These are phyloP conservation scores for Micromonas pusilla DNA, from an alignment of 139 green algal species.

Conservation along the genomic window DNA sequence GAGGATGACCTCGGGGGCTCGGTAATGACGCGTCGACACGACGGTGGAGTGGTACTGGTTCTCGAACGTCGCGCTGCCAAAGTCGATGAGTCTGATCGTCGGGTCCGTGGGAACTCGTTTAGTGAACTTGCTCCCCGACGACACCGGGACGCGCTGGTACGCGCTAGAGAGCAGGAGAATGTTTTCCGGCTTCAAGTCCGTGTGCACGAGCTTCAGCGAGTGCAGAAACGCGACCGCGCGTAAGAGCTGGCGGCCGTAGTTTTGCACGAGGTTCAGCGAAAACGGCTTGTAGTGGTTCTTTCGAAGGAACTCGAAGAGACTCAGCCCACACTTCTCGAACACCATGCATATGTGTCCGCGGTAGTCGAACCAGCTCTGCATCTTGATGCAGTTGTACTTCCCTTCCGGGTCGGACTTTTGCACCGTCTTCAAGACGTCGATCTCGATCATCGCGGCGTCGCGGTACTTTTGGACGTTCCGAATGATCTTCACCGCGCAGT, in stretches of 20 bases:
- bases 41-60: slow-evolving; percentile 79
- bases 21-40: slow-evolving; percentile 90
- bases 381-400: slow-evolving; percentile 10
- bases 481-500: slow-evolving; percentile 85
- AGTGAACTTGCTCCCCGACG: slow-evolving; percentile 15
- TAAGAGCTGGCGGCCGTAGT: slow-evolving; percentile 54
- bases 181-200: slow-evolving; percentile 99
- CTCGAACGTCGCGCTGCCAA: slow-evolving; percentile 91
- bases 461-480: slow-evolving; percentile 94
- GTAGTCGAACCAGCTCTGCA: slow-evolving; percentile 95
- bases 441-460: slow-evolving; percentile 96
- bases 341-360: slow-evolving; percentile 96
- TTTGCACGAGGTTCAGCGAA: slow-evolving; percentile 68
- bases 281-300: slow-evolving; percentile 89
- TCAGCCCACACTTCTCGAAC: slow-evolving; percentile 90
- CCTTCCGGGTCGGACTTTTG: slow-evolving; percentile 40
- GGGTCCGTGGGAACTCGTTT: slow-evolving; percentile 54
- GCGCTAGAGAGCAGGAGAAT: slow-evolving; percentile 64
- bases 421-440: slow-evolving; percentile 75
- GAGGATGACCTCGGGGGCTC: slow-evolving; percentile 92
- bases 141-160: slow-evolving; percentile 9
- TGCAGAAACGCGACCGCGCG: slow-evolving; percentile 72
- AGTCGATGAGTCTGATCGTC: slow-evolving; percentile 88
- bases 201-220: slow-evolving; percentile 83
- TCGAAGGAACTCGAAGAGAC: slow-evolving; percentile 90